Percentiles rank a stretch among this genome's conserved stretches.
Evolutionary conservation across 208 protist genomes (phyloP).

Genomic region (Acanthamoeba lenticulata): DNA sequence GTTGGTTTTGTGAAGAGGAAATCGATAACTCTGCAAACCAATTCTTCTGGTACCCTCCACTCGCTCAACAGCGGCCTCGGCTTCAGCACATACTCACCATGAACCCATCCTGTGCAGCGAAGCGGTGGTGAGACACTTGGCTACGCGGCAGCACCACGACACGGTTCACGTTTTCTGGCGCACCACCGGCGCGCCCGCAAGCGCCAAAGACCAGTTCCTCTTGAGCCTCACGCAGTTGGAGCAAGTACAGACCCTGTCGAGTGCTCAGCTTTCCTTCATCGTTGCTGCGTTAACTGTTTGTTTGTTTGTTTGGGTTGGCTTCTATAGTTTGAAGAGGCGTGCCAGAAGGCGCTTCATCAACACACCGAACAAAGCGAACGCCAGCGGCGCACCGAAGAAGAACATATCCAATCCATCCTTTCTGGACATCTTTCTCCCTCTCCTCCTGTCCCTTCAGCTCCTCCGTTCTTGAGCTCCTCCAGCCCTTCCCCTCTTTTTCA

Average conservation of each 20-base stretch:
- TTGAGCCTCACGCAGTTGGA: background rate
- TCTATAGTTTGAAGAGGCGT: background rate
- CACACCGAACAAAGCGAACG: too few relatives aligned
- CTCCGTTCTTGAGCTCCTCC: background rate
- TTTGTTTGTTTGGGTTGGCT: background rate
- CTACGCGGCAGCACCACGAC: background rate
- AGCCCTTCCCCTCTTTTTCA: too few relatives aligned
- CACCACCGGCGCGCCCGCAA: background rate
- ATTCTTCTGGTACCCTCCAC: background rate
- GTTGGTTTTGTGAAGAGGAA: background rate
- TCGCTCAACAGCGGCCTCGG: background rate
- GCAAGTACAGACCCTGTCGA: background rate
- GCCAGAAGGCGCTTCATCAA: background rate
- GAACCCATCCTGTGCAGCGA: background rate
- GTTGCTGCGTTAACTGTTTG: background rate
- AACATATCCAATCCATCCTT: conserved; percentile 13
- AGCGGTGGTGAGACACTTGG: background rate
- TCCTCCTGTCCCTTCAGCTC: background rate
- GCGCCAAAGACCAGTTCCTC: background rate
- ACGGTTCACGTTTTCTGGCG: background rate
- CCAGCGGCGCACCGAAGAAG: background rate
- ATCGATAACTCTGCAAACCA: background rate
- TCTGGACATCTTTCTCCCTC: background rate
- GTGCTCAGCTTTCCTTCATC: background rate
- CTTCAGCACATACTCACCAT: too few relatives aligned